phyloP scores from a whole-genome alignment of 75 land plant genomes.

The Pinus tabuliformis region DNA sequence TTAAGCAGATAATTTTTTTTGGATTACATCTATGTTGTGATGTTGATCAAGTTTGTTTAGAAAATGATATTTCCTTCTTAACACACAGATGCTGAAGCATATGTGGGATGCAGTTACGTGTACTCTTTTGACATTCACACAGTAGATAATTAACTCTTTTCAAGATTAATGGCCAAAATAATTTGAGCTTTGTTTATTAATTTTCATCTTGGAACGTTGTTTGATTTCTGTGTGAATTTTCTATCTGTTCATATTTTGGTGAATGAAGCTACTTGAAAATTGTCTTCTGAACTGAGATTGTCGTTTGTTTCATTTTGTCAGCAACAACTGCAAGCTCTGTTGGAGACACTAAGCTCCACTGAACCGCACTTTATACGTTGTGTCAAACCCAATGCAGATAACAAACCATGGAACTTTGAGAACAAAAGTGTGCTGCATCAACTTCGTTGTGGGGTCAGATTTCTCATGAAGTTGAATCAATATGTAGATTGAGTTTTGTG shows the following conservation, averaged over 20 bases:
- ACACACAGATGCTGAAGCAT: too few relatives aligned
- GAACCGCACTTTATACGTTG: conserved; percentile 96
- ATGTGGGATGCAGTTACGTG: too few relatives aligned
- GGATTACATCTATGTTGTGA: too few relatives aligned
- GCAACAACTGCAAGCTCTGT: conserved; percentile 98
- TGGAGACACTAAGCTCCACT: conserved; percentile 87
- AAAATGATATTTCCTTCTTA: too few relatives aligned
- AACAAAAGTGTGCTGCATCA: conserved; percentile 88
- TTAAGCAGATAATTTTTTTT: too few relatives aligned
- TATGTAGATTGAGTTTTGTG: background rate
- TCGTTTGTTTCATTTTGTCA: conserved; percentile 15
- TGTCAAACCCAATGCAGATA: conserved; percentile 91
- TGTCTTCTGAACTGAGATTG: background rate
- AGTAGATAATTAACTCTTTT: too few relatives aligned
- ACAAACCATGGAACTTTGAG: conserved; percentile 88
- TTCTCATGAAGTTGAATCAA: background rate
- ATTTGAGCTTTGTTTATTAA: too few relatives aligned
- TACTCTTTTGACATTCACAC: too few relatives aligned
- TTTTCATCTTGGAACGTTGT: too few relatives aligned
- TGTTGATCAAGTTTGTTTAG: too few relatives aligned
- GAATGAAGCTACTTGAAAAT: background rate
- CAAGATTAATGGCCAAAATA: too few relatives aligned
- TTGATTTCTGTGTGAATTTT: background rate
- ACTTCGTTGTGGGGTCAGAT: conserved; percentile 92
- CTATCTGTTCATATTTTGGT: background rate